These are phyloP conservation scores for Davidsoniella neocaledoniae DNA, from an alignment of 2,329 filamentous ascomycete genomes.

Conservation along the genomic window DNA sequence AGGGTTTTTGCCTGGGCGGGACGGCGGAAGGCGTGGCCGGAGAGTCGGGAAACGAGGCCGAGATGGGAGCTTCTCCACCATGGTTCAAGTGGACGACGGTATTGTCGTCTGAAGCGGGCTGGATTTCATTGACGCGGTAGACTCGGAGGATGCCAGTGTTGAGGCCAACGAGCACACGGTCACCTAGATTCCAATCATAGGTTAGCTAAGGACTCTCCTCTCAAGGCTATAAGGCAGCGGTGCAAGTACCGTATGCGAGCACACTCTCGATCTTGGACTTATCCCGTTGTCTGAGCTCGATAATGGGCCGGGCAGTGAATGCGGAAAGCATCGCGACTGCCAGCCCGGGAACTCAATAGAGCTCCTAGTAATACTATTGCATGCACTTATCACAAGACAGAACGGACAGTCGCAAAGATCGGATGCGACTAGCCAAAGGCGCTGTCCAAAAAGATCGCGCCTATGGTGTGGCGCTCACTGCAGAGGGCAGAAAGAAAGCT, in stretches of 20 bases:
- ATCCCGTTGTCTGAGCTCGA: conserved; percentile 91
- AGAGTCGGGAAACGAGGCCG: neutral
- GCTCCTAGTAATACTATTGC: conserved; percentile 16
- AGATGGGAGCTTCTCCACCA: neutral
- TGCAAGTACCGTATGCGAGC: conserved; percentile 58
- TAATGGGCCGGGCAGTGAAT: conserved; percentile 87
- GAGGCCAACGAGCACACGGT: conserved; percentile 79
- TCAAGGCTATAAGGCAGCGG: neutral
- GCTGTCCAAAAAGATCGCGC: too few relatives aligned
- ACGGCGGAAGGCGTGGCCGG: neutral
- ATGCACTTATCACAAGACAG: neutral
- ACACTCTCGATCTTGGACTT: conserved; percentile 96
- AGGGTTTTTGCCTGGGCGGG: conserved; percentile 33
- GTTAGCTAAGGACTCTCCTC: neutral
- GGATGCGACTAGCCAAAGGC: too few relatives aligned
- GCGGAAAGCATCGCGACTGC: conserved; percentile 72
- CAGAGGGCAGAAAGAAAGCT: too few relatives aligned
- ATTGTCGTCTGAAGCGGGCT: conserved; percentile 15
- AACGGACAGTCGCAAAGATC: too few relatives aligned
- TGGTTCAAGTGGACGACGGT: conserved; percentile 13
- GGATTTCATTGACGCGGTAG: conserved; percentile 69
- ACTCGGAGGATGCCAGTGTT: conserved; percentile 79
- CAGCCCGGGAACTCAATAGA: conserved; percentile 24
- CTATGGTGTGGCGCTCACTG: too few relatives aligned
- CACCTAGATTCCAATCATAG: conserved; percentile 36